Evolutionary conservation across 2,329 filamentous ascomycete species (phyloP), one percentile per base, ranked within the genome.

Genomic region (Myotisia sp.): DNA sequence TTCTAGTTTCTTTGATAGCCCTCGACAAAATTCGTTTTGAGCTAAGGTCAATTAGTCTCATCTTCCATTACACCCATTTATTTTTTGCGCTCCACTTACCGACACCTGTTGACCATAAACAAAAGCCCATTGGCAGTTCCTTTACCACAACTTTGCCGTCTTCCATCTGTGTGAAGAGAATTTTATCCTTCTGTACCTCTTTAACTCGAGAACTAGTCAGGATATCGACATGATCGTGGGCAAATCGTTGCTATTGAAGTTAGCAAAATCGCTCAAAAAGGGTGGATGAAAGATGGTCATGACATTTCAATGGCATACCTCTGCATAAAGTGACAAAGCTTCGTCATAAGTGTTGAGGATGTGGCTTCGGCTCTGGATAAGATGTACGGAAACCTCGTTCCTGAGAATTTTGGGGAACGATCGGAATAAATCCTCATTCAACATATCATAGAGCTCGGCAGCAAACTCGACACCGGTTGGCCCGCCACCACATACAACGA

Each of bases 261-360:
- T 20, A 36, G 27, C 22, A 28, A 13, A 20, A 21, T 18, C 21
- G 12, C 14, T 3, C 12, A n/a, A 29, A 6, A 32, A 29, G 23
- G 13, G 6, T 7, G 12, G 20, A 27, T 12, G 21, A 5, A 30
- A 19, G 6, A 10, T 10, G n/a, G 27, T 24, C n/a, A n/a, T 4
- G 10, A 14, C n/a, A 16, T 10, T 33, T 23, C 13, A 12, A 19
- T 3, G 12, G 39, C 48, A 37, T 52, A 63, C 62, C 59, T 98
- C 90, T 13, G 90, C 87, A 53, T 92, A 98, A 52, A 76, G 76
- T 7, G 86, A 94, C 1, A 98, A 69, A 0, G 84, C 79, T 60
- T 98, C 90, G 44, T 98, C 90, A 53, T 98, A 98, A 0, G 90
- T 98, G 62, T 98, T 98, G 19, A 98, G 67, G 43, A 98, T 98